Evolutionary conservation across 164 flowering plant species (phyloP).

Genomic region (Cinnamomum micranthum): DNA sequence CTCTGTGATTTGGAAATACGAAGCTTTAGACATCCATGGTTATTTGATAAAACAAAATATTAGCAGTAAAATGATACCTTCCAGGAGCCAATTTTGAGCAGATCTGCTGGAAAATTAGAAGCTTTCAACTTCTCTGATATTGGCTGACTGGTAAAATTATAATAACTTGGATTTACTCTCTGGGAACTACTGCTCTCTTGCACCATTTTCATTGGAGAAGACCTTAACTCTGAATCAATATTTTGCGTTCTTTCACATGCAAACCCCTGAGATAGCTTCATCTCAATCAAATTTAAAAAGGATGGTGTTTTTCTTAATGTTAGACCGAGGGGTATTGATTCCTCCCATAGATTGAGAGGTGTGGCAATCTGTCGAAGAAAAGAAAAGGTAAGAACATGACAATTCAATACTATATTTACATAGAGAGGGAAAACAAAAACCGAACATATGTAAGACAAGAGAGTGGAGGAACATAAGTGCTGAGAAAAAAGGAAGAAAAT

Average conservation of each 20-base stretch:
- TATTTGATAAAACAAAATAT: neutral
- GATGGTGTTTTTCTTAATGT: constrained; percentile 15
- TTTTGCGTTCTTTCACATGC: neutral
- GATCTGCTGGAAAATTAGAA: constrained; percentile 36
- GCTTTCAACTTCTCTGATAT: constrained; percentile 47
- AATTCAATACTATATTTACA: no score
- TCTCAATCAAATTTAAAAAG: constrained; percentile 13
- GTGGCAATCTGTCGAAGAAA: neutral
- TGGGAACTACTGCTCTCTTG: neutral
- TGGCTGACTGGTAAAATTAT: neutral
- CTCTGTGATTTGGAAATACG: constrained; percentile 30
- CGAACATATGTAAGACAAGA: neutral
- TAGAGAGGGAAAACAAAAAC: neutral
- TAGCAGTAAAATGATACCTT: constrained; percentile 28
- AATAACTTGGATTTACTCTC: neutral
- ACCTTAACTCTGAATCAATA: neutral
- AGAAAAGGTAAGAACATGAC: neutral
- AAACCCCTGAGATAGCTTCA: constrained; percentile 11
- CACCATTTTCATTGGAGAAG: neutral
- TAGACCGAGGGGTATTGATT: constrained; percentile 15
- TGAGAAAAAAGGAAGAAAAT: neutral
- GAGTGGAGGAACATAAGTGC: neutral
- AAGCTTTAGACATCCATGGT: neutral
- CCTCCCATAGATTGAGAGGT: neutral
- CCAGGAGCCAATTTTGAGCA: constrained; percentile 54